Evolutionary conservation across 164 flowering plant genomes (phyloP), one percentile per base, ranked within the genome.

Genomic region (Vitis amurensis): DNA sequence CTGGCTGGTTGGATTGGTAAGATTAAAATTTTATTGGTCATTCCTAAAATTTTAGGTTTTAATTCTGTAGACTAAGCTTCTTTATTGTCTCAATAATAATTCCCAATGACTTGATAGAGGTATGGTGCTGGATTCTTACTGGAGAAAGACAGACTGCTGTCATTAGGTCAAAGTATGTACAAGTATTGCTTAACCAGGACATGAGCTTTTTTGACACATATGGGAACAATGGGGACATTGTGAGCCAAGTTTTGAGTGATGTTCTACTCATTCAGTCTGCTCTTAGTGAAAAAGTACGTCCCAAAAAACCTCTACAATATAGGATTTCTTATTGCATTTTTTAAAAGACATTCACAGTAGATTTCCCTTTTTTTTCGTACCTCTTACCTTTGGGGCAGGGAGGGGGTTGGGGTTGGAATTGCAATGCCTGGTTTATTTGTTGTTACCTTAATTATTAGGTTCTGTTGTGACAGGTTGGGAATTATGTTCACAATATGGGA

Each of bases 81-180:
- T 37, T 37, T 37, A 37, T 3, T 37, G 44, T 66, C 61, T 69
- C 12, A 17, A 7, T 48, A 57, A 73, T 73, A 61, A 78, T 69
- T 73, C 59, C 44, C 11, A 73, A 77, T 50, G 74, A 50, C 78
- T 49, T 76, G 59, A 83, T 78, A 95, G 99, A 95, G 97, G 99
- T 95, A 57, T 91, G 98, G 31, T 93, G 99, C 81, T 95, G 99
- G 99, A 95, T 93, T 77, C 83, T 95, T 69, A 95, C 99, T 68
- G 99, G 99, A 65, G 99, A 95, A 79, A 77, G 99, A 74, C 99
- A 95, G 87, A 95, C 99, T 69, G 99, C 98, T 71, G 99, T 93
- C 77, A 95, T 95, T 71, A 89, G 99, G 76, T 93, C 98, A 63
- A 90, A 81, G 76, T 95, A 95, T 83, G 99, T 95, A 52, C 92